These are phyloP conservation scores for Starmerella bombi DNA, from an alignment of 805 yeast species.

Conservation along the genomic window DNA sequence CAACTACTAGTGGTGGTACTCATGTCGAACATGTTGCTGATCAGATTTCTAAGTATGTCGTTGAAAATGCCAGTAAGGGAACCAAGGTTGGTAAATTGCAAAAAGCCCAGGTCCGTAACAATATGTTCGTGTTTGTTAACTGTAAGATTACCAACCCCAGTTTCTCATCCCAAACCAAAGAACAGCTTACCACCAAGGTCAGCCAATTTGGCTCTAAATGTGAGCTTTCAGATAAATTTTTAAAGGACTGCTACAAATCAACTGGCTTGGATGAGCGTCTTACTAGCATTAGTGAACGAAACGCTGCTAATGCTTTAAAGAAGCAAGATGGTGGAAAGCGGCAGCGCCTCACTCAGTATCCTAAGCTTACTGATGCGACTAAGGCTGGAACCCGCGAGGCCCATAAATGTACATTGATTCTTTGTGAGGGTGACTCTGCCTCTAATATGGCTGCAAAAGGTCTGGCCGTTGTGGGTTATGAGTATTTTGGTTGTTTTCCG, in stretches of 20 bases:
- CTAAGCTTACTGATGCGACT: conserved; percentile 88
- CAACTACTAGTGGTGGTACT: conserved; percentile 94
- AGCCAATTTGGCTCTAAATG: conserved; percentile 81
- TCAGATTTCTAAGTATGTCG: conserved; percentile 63
- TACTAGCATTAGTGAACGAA: conserved; percentile 69
- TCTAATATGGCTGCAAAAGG: conserved; percentile 85
- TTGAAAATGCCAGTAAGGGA: conserved; percentile 53
- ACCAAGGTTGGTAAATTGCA: conserved; percentile 51
- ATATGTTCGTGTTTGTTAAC: conserved; percentile 81
- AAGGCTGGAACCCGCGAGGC: conserved; percentile 93
- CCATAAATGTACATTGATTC: conserved; percentile 75
- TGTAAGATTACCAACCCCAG: conserved; percentile 94
- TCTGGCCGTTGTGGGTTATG: conserved; percentile 87
- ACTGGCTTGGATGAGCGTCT: conserved; percentile 62
- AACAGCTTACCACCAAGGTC: conserved; percentile 79
- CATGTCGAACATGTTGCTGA: conserved; percentile 81
- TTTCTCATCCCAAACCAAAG: conserved; percentile 94
- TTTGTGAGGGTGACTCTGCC: conserved; percentile 98
- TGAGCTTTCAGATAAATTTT: conserved; percentile 63
- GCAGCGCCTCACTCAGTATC: conserved; percentile 72
- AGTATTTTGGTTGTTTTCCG: conserved; percentile 89
- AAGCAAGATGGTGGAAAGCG: conserved; percentile 69
- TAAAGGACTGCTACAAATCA: conserved; percentile 48
- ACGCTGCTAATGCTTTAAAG: conserved; percentile 75
- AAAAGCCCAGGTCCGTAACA: conserved; percentile 77